Base-by-base conservation (phyloP, 179 eudicot species). In the Carnegiea gigantea region DNA sequence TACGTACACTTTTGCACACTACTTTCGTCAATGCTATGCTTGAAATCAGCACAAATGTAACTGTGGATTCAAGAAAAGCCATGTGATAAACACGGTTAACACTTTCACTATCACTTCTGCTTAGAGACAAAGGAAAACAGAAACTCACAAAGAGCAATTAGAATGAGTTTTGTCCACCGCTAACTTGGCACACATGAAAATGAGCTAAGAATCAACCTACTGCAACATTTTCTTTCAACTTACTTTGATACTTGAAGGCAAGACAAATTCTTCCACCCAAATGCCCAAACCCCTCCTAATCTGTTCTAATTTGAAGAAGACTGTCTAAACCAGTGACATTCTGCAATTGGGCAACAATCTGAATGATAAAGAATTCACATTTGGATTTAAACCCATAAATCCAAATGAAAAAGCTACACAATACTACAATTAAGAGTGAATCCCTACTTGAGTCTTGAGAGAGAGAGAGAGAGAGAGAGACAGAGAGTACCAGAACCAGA, bases 401-500 rank as follows among this genome's bases (percentile, higher is more conserved):
- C 36, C 62, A 57, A 73, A 44, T 38, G 20, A 18, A 40, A 73
- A 73, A 73, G 57, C 38, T 26, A 44, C 33, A 23, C 6, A 44
- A 44, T 12, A 48, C 13, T 10, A 23, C 18, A 24, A 43, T 44
- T 10, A 73, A 40, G 6, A 73, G 54, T 44, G 20, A 21, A n/a
- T 10, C 21, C 11, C 54, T 33, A 33, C 36, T 33, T 33, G 36
- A 33, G 2, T n/a, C n/a, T n/a, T n/a, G n/a, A n/a, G n/a, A n/a
- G n/a, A n/a, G n/a, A 60, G 30, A 23, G 68, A 62, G 68, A 24
- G 54, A 64, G 54, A 82, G 78, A 71, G 23, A 75, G 79, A 70
- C 54, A 76, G 77, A 65, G 48, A 68, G 9, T 67, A 78, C 79
- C 77, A 54, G 82, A 33, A 33, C 36, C 3, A 54, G 82, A 33